phyloP scores from a whole-genome alignment of 495 filamentous ascomycete genomes.

The Massariosphaeria phaeospora region DNA sequence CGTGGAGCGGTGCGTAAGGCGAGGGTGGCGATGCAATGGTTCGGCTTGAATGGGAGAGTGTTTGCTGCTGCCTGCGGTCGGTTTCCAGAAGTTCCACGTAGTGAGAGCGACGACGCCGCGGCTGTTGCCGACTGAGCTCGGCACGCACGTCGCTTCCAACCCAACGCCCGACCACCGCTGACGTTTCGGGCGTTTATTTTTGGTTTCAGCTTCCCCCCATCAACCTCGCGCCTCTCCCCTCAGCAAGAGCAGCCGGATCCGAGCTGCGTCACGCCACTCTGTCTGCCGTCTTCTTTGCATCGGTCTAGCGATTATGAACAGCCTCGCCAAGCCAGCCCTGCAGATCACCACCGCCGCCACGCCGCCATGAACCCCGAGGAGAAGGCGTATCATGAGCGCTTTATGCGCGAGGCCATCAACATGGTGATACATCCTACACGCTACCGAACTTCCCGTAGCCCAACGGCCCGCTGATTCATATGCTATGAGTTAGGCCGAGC shows the following conservation, averaged over 20 bases:
- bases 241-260: too few relatives aligned
- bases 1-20: constrained; percentile 8
- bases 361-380: constrained; percentile 25
- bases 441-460: neutral
- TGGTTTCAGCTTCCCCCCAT: neutral
- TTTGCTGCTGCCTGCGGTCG: constrained; percentile 12
- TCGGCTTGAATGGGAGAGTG: neutral
- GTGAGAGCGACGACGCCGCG: neutral
- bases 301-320: constrained; percentile 1
- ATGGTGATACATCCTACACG: constrained; percentile 34
- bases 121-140: neutral
- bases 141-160: constrained; percentile 13
- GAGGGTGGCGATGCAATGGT: constrained; percentile 10
- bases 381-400: constrained; percentile 39
- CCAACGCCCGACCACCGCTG: neutral
- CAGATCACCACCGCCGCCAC: constrained; percentile 1
- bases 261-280: too few relatives aligned
- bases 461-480: neutral
- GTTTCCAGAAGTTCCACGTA: constrained; percentile 23
- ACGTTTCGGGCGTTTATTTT: constrained; percentile 19
- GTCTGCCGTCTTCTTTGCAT: too few relatives aligned
- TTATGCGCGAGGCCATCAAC: constrained; percentile 44
- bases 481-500: constrained; percentile 55
- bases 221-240: neutral
- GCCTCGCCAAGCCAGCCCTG: constrained; percentile 7